Evolutionary conservation across 2,329 filamentous ascomycete genomes (phyloP).

Genomic region (Penicillium sp.): DNA sequence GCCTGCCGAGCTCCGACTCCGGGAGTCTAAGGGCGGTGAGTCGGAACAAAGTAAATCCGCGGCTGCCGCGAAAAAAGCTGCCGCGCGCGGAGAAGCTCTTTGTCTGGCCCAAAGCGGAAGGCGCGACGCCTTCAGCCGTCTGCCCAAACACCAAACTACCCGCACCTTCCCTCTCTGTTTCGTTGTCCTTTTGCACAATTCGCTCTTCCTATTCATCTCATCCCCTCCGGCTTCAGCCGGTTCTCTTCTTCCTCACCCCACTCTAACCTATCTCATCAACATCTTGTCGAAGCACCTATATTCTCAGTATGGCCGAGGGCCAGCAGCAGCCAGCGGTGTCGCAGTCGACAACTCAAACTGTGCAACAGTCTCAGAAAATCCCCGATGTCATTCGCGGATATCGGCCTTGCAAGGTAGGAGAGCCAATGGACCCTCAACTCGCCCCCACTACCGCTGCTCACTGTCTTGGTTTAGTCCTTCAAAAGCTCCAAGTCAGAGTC

Average conservation of each 20-base stretch:
- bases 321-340: conserved; percentile 29
- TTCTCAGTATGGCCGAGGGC: conserved; percentile 31
- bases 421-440: not conserved
- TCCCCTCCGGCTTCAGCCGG: not conserved
- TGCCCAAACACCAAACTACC: not conserved
- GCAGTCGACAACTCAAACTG: conserved; percentile 28
- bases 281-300: not conserved
- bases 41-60: conserved; percentile 3
- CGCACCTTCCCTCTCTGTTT: not conserved
- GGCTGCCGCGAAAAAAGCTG: conserved; percentile 18
- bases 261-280: not conserved
- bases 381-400: conserved; percentile 76
- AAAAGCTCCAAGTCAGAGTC: conserved; percentile 41
- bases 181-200: not conserved
- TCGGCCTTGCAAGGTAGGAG: conserved; percentile 73
- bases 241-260: not conserved
- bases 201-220: not conserved
- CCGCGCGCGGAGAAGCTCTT: conserved; percentile 22
- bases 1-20: conserved; percentile 14
- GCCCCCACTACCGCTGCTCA: conserved; percentile 11
- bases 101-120: conserved; percentile 7
- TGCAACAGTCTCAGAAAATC: conserved; percentile 62
- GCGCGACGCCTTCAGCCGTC: conserved; percentile 1
- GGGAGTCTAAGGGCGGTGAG: conserved; percentile 18
- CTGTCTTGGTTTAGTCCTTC: conserved; percentile 29